Conservation (phyloP, 345 rosid species). For the Pseudoturritis turrita region DNA sequence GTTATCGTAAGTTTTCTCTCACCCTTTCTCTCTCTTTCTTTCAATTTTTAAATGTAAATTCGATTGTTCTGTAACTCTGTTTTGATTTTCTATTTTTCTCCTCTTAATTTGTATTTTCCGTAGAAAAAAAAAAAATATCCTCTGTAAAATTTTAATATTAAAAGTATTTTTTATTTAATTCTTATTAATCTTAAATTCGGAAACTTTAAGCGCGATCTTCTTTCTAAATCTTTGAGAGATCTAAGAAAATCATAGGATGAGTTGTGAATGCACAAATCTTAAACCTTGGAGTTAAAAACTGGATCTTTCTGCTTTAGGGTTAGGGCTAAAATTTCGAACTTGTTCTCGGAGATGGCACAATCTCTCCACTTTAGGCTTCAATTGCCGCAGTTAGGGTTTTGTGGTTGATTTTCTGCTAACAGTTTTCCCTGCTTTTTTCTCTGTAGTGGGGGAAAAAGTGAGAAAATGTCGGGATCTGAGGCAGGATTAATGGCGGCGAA, state of each 20-base stretch:
- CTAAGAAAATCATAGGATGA: neutral
- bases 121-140: neutral
- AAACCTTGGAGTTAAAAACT: neutral
- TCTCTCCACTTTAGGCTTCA: constrained; percentile 2
- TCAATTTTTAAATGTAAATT: neutral
- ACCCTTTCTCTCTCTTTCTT: neutral
- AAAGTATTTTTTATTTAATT: neutral
- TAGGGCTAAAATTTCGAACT: neutral
- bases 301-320: neutral
- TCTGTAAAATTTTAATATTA: neutral
- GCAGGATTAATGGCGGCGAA: constrained; percentile 8
- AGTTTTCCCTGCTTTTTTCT: neutral
- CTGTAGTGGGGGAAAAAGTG: neutral
- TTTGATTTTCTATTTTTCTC: neutral
- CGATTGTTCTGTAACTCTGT: neutral
- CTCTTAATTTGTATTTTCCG: neutral
- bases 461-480: constrained; percentile 24
- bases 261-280: neutral
- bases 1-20: constrained; percentile 18
- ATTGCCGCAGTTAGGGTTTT: constrained; percentile 6
- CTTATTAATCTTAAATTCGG: neutral
- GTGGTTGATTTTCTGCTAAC: neutral
- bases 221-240: neutral
- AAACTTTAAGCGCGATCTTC: neutral
- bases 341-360: neutral